Evolutionary conservation across 495 filamentous ascomycete species (phyloP), one percentile per base, ranked within the genome.

Genomic region (Trichocladium uniseriatum): DNA sequence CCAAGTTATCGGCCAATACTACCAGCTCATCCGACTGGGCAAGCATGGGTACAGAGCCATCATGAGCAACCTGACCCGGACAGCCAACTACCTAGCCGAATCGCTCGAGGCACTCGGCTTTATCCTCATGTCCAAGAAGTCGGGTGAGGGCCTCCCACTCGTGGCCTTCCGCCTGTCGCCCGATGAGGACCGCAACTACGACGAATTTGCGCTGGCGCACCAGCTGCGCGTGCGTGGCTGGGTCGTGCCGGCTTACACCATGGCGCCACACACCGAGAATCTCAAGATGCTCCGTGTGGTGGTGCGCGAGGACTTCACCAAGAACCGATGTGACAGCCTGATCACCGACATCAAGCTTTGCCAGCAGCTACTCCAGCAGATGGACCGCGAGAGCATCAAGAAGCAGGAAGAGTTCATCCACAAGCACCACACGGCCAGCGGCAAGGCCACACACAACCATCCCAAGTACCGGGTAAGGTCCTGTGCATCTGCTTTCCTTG

Each of bases 1-100:
- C 34, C 89, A 94, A 58, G 81, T 95, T 53, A 94, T 95, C 60
- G 89, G 89, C 27, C 89, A 95, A 66, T 95, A 95, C 71, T 95
- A 95, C 71, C 89, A 94, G 64, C 71, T 95, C 62, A 92, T 95
- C 68, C 85, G 89, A 9, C 79, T 95, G 7, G 89, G 89, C 40
- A 90, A 92, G 74, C 79, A 81, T 56, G 89, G 89, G 13, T 95
- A 92, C 72, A 75, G 81, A 16, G 69, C 82, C 45, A 90, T 94
- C 70, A 94, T 95, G 89, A 65, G 71, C 51, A 94, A 94, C 69
- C 70, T 94, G 29, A 94, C 84, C 45, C 80, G 83, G 45, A 89
- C 82, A 2, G 79, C 89, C 13, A 82, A 94, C 66, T 90, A 94
- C 66, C 79, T 95, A 18, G 72, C 83, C 29, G 69, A 72, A 1